phyloP scores from a whole-genome alignment of 2,329 filamentous ascomycete species.

The Kalaharituber pfeilii region DNA sequence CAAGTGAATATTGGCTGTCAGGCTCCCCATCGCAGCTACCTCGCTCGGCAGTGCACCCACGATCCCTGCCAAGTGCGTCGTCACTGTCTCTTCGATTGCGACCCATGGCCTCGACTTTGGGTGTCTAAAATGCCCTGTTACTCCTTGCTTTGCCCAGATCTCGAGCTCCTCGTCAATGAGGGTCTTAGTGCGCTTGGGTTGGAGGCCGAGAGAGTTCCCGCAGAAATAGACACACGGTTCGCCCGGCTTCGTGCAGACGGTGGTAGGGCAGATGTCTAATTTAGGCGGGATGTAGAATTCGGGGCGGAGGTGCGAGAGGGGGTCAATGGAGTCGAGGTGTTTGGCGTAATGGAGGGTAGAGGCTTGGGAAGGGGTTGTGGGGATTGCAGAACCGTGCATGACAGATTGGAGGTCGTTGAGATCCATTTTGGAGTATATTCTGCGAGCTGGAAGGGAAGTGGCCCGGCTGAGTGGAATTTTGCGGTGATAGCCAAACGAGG shows the following conservation, averaged over 20 bases:
- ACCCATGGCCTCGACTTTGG: conserved; percentile 59
- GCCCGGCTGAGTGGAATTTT: background rate
- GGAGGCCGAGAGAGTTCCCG: conserved; percentile 75
- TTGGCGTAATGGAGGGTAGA: conserved; percentile 26
- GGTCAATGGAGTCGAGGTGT: conserved; percentile 43
- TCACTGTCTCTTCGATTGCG: conserved; percentile 58
- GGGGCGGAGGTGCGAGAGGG: conserved; percentile 42
- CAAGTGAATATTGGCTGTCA: conserved; percentile 67
- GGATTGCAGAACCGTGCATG: background rate
- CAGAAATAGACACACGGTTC: conserved; percentile 59
- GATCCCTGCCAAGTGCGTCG: conserved; percentile 50
- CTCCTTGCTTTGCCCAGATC: conserved; percentile 70
- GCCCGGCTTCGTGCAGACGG: background rate
- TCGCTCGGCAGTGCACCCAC: conserved; percentile 57
- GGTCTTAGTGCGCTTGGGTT: conserved; percentile 49
- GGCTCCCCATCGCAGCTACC: conserved; percentile 73
- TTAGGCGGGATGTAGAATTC: conserved; percentile 65
- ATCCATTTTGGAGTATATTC: background rate
- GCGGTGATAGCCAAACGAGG: no score
- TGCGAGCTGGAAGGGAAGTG: background rate
- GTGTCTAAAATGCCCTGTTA: conserved; percentile 62
- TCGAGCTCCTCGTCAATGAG: conserved; percentile 57
- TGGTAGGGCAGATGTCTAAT: background rate
- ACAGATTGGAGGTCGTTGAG: background rate
- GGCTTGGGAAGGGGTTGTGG: conserved; percentile 1